These are phyloP conservation scores for Penicillium sp. DNA, from an alignment of 2,329 filamentous ascomycete genomes.

Conservation along the genomic window DNA sequence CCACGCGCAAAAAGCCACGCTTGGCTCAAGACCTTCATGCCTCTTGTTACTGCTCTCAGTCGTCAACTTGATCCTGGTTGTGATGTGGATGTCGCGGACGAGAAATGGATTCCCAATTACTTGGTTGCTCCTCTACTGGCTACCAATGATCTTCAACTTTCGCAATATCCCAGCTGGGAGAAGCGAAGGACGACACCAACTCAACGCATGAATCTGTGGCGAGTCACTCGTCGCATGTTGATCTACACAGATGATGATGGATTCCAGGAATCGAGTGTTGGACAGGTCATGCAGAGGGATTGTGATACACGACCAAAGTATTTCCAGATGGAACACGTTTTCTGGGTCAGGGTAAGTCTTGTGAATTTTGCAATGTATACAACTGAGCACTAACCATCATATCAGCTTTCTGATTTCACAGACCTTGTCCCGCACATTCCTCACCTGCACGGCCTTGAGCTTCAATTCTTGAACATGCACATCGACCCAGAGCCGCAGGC, in stretches of 20 bases:
- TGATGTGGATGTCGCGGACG: constrained; percentile 37
- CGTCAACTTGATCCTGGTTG: constrained; percentile 44
- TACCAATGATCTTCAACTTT: constrained; percentile 51
- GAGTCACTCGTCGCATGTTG: constrained; percentile 47
- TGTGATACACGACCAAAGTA: constrained; percentile 49
- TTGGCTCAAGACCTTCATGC: constrained; percentile 49
- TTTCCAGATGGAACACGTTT: constrained; percentile 50
- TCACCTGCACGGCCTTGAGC: constrained; percentile 46
- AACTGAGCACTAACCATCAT: constrained; percentile 9
- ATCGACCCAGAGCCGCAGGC: constrained; percentile 41
- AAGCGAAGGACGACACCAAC: constrained; percentile 44
- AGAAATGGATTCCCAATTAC: constrained; percentile 52
- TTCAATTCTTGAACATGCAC: constrained; percentile 43
- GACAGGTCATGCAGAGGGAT: constrained; percentile 43
- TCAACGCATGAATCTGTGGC: constrained; percentile 49
- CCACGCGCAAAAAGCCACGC: constrained; percentile 41
- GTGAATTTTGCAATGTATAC: neutral
- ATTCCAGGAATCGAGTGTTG: constrained; percentile 37
- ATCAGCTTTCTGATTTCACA: constrained; percentile 50
- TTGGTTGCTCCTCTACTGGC: constrained; percentile 50
- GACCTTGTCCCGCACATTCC: constrained; percentile 50
- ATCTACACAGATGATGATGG: constrained; percentile 44
- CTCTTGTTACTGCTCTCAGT: constrained; percentile 46
- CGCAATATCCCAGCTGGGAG: constrained; percentile 50
- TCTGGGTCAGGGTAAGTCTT: constrained; percentile 50